Base-by-base conservation (phyloP, 768 basidiomycete species). In the Tylopilus rubrobrunneus region DNA sequence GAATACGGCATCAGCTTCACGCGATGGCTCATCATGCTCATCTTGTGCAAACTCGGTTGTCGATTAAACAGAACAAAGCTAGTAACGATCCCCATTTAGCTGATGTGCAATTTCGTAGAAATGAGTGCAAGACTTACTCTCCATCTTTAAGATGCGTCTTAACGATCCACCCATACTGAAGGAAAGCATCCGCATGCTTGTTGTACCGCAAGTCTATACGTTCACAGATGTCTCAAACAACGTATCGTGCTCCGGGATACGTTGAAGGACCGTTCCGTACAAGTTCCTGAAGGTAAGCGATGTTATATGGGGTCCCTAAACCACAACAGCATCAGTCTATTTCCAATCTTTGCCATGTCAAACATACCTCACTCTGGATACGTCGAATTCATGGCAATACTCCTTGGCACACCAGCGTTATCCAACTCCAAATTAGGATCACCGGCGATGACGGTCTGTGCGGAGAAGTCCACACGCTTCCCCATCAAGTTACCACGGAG, bases 1-100 rank as follows among this genome's bases (percentile, higher is more conserved):
- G 95, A 98, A 73, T 98, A 98, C 12, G 92, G 90, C 94, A 98
- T 97, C 56, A 98, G 75, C 65, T 89, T 92, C 29, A 98, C 91
- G 34, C 95, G 85, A 75, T 98, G 96, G 71, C 91, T 91, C 97
- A 98, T 98, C 97, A 98, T 98, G 79, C 93, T 96, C 97, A 98
- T 98, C 73, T 99, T 99, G 72, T 99, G 97, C 71, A 98, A 73
- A 80, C 86, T 90, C n/a, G 97, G 97, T 68, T 99, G 97, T 50
- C 97, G 94, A 71, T 99, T 98, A 77, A 99, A 98, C 49, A 99
- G 75, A 53, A 70, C 60, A 46, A 64, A 59, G 27, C 59, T 61
- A 6, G 27, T 0, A 62, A 37, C 37, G 17, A 7, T 59, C 28
- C 37, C 45, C 31, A 47, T 27, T 51, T 45, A 48, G 44, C 11